Conservation (phyloP, 2,329 filamentous ascomycete genomes). For the Atkinsonella texensis region DNA sequence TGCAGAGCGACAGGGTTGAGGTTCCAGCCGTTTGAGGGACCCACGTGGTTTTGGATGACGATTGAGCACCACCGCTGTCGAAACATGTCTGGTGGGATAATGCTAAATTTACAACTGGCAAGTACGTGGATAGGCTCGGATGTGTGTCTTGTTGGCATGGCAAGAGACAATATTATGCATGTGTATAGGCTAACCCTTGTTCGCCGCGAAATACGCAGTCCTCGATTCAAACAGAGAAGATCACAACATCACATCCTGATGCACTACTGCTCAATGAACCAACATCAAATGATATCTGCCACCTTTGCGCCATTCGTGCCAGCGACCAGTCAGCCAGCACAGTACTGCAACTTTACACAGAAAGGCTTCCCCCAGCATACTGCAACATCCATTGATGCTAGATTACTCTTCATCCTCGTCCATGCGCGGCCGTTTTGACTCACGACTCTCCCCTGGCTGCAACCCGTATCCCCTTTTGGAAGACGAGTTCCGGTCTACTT, state of each 20-base stretch:
- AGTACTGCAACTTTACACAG: not conserved
- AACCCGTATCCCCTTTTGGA: slow-evolving; percentile 67
- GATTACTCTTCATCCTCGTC: slow-evolving; percentile 53
- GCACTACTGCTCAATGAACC: not conserved
- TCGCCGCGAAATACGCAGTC: too few relatives aligned
- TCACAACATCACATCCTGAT: too few relatives aligned
- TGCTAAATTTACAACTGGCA: not conserved
- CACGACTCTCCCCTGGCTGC: slow-evolving; percentile 48
- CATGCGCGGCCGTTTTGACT: slow-evolving; percentile 63
- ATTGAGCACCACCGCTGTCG: not conserved
- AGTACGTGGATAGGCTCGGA: too few relatives aligned
- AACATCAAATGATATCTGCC: not conserved
- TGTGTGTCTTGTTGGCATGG: too few relatives aligned
- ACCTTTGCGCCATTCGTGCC: not conserved
- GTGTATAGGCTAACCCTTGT: too few relatives aligned
- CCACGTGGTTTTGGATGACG: not conserved
- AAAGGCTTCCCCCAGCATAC: not conserved
- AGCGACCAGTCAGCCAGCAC: not conserved
- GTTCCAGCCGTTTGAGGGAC: not conserved
- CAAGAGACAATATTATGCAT: too few relatives aligned
- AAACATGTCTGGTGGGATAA: too few relatives aligned
- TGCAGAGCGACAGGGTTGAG: not conserved
- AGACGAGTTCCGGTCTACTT: slow-evolving; percentile 53
- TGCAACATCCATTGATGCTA: slow-evolving; percentile 1
- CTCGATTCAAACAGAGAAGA: too few relatives aligned